These are phyloP conservation scores for Saururus chinensis DNA, from an alignment of 164 flowering plant species.

Conservation along the genomic window DNA sequence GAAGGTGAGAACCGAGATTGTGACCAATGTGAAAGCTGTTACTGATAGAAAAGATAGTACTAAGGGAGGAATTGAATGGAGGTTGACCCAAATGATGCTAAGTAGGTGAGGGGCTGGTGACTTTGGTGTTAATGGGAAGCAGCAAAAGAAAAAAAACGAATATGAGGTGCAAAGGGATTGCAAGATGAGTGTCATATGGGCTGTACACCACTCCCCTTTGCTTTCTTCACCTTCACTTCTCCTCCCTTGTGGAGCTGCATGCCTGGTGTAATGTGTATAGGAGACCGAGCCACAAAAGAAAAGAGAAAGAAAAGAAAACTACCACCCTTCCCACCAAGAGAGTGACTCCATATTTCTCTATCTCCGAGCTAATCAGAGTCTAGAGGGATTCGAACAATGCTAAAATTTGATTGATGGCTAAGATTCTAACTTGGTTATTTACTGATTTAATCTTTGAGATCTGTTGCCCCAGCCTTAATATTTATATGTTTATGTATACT, in stretches of 20 bases:
- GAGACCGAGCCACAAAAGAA: not conserved
- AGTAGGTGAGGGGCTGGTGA: slow-evolving; percentile 1
- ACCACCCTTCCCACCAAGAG: not conserved
- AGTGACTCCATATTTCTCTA: not conserved
- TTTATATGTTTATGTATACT: too few relatives aligned
- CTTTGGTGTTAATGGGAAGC: not conserved
- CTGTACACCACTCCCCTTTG: slow-evolving; percentile 1
- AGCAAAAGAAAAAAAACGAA: not conserved
- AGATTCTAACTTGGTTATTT: not conserved
- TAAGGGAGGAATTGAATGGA: not conserved
- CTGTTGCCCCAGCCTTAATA: too few relatives aligned
- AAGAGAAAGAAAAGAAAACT: not conserved
- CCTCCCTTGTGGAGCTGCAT: not conserved
- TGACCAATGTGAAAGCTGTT: not conserved
- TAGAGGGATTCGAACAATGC: not conserved
- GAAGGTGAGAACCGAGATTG: not conserved
- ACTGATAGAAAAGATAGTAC: not conserved
- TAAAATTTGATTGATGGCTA: not conserved
- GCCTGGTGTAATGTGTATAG: not conserved
- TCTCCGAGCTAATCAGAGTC: not conserved
- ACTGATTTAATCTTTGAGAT: too few relatives aligned
- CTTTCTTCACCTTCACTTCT: slow-evolving; percentile 1
- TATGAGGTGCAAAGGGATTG: not conserved
- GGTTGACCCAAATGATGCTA: slow-evolving; percentile 3
- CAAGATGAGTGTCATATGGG: not conserved